Conservation (phyloP, 768 basidiomycete genomes). For the Thelephora ganbajun region DNA sequence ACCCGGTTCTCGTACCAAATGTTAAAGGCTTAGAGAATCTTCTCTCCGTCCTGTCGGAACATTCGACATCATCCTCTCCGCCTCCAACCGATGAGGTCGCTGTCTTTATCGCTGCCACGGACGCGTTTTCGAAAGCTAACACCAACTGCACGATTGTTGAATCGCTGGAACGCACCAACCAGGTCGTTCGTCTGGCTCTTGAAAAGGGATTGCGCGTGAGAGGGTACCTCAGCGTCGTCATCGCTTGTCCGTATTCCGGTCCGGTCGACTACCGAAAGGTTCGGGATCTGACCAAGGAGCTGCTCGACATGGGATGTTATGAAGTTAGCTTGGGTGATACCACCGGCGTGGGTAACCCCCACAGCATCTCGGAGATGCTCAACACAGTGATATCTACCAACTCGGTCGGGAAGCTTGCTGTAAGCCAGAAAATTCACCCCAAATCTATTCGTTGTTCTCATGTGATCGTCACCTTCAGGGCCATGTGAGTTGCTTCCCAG, state of each 20-base stretch:
- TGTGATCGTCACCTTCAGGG: conserved; percentile 21
- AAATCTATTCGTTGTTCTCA: not conserved
- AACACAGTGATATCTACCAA: conserved; percentile 54
- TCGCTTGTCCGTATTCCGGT: conserved; percentile 83
- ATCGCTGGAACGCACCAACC: conserved; percentile 47
- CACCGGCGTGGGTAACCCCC: conserved; percentile 73
- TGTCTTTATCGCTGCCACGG: conserved; percentile 81
- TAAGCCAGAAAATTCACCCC: conserved; percentile 14
- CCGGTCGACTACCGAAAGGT: conserved; percentile 50
- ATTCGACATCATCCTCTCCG: conserved; percentile 19
- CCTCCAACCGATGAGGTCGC: conserved; percentile 72
- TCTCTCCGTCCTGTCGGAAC: conserved; percentile 32
- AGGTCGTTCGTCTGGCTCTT: conserved; percentile 48
- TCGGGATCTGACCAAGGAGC: conserved; percentile 50
- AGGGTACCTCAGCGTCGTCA: conserved; percentile 68
- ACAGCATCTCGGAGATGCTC: conserved; percentile 51
- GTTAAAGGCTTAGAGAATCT: conserved; percentile 62
- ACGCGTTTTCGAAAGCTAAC: conserved; percentile 77
- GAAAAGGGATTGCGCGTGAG: conserved; percentile 49
- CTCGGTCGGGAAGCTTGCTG: conserved; percentile 58
- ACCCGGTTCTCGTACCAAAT: conserved; percentile 77
- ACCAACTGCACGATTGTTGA: conserved; percentile 64
- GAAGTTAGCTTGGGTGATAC: conserved; percentile 90
- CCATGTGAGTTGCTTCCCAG: conserved; percentile 28
- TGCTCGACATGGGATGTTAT: conserved; percentile 88